phyloP scores from a whole-genome alignment of 2,329 filamentous ascomycete species.

The Pestalotiopsis sp. region DNA sequence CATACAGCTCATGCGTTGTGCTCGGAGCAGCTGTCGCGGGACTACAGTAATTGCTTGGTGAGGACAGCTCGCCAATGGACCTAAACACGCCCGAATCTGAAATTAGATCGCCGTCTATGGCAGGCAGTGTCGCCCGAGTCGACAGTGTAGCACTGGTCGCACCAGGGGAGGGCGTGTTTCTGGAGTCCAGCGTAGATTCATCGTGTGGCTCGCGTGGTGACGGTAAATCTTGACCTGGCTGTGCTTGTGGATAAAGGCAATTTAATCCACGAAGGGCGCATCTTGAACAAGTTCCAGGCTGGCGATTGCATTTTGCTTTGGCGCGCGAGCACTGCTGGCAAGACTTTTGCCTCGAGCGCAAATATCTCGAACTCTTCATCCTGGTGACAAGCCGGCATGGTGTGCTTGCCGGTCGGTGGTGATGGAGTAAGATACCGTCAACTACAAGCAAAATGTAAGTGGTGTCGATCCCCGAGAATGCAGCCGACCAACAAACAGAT shows the following conservation, averaged over 20 bases:
- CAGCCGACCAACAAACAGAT: too few relatives aligned
- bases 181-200: neutral
- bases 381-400: neutral
- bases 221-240: neutral
- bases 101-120: too few relatives aligned
- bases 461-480: too few relatives aligned
- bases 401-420: neutral
- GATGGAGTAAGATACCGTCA: too few relatives aligned
- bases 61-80: too few relatives aligned
- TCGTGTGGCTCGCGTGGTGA: neutral
- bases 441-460: too few relatives aligned
- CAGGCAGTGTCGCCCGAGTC: too few relatives aligned
- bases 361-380: conserved; percentile 35
- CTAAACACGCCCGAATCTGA: too few relatives aligned
- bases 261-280: conserved; percentile 32
- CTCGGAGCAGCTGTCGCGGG: neutral
- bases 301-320: conserved; percentile 45
- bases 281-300: conserved; percentile 32
- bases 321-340: conserved; percentile 40
- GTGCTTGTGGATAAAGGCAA: conserved; percentile 32
- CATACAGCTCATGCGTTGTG: neutral
- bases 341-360: conserved; percentile 41
- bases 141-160: neutral
- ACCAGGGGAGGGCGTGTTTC: neutral
- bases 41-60: neutral